These are phyloP conservation scores for Przewalskia tangutica DNA, from an alignment of 257 asterid species.

Conservation along the genomic window DNA sequence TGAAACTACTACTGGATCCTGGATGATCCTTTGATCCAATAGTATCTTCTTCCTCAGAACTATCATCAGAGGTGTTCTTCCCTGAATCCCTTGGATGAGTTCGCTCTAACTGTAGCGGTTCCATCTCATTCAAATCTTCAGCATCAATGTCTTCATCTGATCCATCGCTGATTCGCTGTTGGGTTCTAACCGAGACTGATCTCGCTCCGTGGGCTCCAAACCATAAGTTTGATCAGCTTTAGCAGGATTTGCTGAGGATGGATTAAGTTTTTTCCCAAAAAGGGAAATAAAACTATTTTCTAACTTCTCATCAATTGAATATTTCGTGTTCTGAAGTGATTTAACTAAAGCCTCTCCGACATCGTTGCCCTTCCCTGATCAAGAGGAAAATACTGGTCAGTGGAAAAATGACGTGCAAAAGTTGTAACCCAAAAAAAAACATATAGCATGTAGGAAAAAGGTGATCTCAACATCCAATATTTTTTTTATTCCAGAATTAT, in stretches of 20 bases:
- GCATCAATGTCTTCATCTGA: conserved; percentile 40
- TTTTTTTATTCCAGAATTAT: neutral
- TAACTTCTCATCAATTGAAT: conserved; percentile 76
- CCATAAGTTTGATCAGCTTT: conserved; percentile 10
- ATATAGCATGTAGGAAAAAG: neutral
- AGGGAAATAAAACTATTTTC: conserved; percentile 58
- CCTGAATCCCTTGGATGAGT: conserved; percentile 9
- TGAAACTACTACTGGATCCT: conserved; percentile 21
- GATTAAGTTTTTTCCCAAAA: conserved; percentile 42
- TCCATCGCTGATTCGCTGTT: conserved; percentile 30
- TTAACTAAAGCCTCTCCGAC: conserved; percentile 82
- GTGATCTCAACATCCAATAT: neutral
- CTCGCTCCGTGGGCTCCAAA: conserved; percentile 30
- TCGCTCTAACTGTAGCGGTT: conserved; percentile 24
- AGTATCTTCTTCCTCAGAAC: conserved; percentile 40
- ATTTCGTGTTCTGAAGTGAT: conserved; percentile 72
- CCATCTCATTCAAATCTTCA: conserved; percentile 31
- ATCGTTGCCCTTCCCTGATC: conserved; percentile 66
- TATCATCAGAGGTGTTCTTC: conserved; percentile 29
- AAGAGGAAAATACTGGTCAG: neutral
- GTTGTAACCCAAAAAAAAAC: neutral
- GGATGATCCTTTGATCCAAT: conserved; percentile 24
- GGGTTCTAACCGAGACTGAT: conserved; percentile 26
- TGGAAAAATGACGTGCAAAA: neutral
- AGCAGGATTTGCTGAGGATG: conserved; percentile 21